Evolutionary conservation across 768 basidiomycete genomes (phyloP).

Genomic region (Peribolospora baueri): DNA sequence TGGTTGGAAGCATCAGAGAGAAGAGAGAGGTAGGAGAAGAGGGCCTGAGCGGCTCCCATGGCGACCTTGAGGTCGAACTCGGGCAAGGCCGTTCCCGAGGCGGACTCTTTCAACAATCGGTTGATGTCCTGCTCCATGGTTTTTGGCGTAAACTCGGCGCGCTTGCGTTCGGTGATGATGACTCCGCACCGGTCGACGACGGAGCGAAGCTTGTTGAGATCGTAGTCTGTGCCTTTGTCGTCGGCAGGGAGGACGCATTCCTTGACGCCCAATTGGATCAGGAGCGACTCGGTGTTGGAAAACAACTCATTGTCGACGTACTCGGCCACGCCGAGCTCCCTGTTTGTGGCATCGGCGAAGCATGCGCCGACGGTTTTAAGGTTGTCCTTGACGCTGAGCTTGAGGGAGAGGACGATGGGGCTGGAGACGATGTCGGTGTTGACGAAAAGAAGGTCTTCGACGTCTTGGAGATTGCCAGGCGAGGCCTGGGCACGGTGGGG

Average conservation of each 20-base stretch:
- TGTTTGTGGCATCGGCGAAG: constrained; percentile 67
- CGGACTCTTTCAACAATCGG: constrained; percentile 30
- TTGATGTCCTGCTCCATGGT: constrained; percentile 58
- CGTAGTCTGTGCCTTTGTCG: constrained; percentile 34
- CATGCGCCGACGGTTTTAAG: constrained; percentile 58
- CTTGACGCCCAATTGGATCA: constrained; percentile 93
- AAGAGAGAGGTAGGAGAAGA: constrained; percentile 59
- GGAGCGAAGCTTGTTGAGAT: constrained; percentile 55
- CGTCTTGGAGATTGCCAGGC: constrained; percentile 40
- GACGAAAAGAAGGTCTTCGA: constrained; percentile 64
- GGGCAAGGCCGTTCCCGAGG: constrained; percentile 14
- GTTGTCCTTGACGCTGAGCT: constrained; percentile 36
- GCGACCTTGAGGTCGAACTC: constrained; percentile 53
- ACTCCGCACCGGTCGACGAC: constrained; percentile 76
- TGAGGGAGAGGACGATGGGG: constrained; percentile 74
- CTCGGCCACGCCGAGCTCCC: constrained; percentile 67
- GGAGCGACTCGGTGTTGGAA: constrained; percentile 83
- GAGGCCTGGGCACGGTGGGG: constrained; percentile 28
- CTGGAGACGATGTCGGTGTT: constrained; percentile 55
- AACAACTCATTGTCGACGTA: constrained; percentile 87
- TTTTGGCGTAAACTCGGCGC: constrained; percentile 69
- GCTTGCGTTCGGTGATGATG: constrained; percentile 69
- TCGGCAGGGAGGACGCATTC: constrained; percentile 52
- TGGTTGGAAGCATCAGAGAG: constrained; percentile 52
- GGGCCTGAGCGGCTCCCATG: constrained; percentile 53